Conservation (phyloP, 306 rosid genomes). For the Dalbergia oliveri region DNA sequence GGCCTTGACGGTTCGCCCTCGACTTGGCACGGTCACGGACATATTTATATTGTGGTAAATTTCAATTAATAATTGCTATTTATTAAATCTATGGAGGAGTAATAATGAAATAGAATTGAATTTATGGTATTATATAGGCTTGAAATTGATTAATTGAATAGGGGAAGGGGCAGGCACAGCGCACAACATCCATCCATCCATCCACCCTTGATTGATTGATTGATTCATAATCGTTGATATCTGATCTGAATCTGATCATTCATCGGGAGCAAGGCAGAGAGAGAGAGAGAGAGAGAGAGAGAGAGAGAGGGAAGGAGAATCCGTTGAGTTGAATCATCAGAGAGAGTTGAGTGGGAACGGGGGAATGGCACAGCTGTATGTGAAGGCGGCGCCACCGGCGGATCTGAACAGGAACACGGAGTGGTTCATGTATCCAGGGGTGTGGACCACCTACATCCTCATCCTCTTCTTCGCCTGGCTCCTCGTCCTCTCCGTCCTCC, state of each 20-base stretch:
- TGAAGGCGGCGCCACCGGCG: constrained; percentile 87
- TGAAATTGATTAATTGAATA: not conserved
- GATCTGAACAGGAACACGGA: constrained; percentile 99
- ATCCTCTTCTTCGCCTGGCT: constrained; percentile 94
- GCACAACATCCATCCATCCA: no score
- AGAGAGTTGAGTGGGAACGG: not conserved
- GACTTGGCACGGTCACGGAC: not conserved
- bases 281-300: not conserved
- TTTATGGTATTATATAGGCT: not conserved
- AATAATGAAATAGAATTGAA: no score
- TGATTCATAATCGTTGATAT: no score
- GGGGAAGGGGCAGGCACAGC: not conserved
- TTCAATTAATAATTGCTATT: no score
- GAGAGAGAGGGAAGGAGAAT: no score
- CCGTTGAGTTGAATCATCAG: not conserved
- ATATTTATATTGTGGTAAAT: no score
- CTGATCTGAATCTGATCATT: no score
- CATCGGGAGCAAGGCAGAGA: not conserved
- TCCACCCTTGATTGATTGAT: no score
- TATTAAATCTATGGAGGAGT: no score
- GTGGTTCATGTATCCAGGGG: constrained; percentile 99
- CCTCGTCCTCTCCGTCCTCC: constrained; percentile 83
- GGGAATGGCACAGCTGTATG: constrained; percentile 85
- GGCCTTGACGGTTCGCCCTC: not conserved
- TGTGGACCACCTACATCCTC: constrained; percentile 98